A percentile compares a stretch with the other conserved stretches of the same genome.
These are phyloP conservation scores for Discostella stelligera DNA, from an alignment of 352 stramenopile species.

Conservation along the genomic window DNA sequence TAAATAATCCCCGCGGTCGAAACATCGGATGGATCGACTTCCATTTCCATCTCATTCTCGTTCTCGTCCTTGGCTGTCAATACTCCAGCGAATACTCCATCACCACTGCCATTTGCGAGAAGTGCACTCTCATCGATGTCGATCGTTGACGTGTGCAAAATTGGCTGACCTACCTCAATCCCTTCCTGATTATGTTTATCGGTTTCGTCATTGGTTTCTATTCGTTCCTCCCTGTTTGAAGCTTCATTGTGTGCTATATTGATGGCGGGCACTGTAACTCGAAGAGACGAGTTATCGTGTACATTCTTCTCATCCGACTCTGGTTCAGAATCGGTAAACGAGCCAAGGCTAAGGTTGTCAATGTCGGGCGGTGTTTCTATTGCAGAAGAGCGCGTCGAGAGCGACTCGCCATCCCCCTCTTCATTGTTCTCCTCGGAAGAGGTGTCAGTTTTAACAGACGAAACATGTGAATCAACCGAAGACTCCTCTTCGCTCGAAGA, in stretches of 20 bases:
- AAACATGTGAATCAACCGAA: conserved; percentile 28
- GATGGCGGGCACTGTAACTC: background rate
- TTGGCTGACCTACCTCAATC: background rate
- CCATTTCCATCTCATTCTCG: background rate
- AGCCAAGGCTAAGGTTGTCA: conserved; percentile 44
- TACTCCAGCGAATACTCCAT: background rate
- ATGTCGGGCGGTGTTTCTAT: conserved; percentile 52
- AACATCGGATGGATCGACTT: background rate
- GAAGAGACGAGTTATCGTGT: background rate
- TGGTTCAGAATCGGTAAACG: conserved; percentile 32
- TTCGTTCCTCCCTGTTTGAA: background rate
- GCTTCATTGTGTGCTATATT: background rate
- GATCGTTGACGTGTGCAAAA: background rate
- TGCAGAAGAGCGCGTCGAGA: conserved; percentile 35
- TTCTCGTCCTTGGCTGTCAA: background rate
- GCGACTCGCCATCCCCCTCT: conserved; percentile 13
- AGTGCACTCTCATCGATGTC: background rate
- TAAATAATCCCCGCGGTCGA: background rate
- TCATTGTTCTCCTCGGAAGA: background rate
- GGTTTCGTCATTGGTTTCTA: background rate
- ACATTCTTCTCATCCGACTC: conserved; percentile 18
- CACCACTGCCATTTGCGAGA: background rate
- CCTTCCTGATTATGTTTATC: background rate
- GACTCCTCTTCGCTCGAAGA: conserved; percentile 33
- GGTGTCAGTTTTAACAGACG: conserved; percentile 10